phyloP scores from a whole-genome alignment of 1,284 basidiomycete genomes.

The Boletus smithii region DNA sequence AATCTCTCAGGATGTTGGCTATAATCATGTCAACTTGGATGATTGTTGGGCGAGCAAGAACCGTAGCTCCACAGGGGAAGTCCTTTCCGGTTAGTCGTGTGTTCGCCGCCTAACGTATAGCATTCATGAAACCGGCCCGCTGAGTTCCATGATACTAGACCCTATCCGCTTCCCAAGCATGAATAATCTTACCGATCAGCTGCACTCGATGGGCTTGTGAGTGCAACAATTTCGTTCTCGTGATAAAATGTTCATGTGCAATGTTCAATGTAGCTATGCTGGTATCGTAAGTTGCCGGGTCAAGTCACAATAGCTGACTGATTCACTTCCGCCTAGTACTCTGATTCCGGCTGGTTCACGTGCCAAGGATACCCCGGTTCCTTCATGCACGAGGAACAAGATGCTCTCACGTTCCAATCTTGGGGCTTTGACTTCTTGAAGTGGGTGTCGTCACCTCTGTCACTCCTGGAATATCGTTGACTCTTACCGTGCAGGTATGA shows the following conservation, averaged over 20 bases:
- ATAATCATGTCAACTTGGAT: slow-evolving; percentile 54
- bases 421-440: slow-evolving; percentile 62
- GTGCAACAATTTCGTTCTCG: slow-evolving; percentile 13
- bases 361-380: slow-evolving; percentile 31
- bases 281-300: slow-evolving; percentile 43
- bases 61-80: slow-evolving; percentile 43
- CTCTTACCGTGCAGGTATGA: slow-evolving; percentile 42
- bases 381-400: slow-evolving; percentile 28
- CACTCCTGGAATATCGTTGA: neutral
- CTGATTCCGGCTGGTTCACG: slow-evolving; percentile 35
- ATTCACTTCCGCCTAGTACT: slow-evolving; percentile 22
- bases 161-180: slow-evolving; percentile 39
- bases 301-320: neutral
- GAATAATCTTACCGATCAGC: slow-evolving; percentile 47
- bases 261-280: slow-evolving; percentile 39
- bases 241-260: slow-evolving; percentile 1
- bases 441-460: slow-evolving; percentile 34
- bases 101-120: slow-evolving; percentile 22
- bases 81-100: slow-evolving; percentile 39
- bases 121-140: slow-evolving; percentile 31
- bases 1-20: slow-evolving; percentile 45
- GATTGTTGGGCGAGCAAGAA: slow-evolving; percentile 56
- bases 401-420: slow-evolving; percentile 34
- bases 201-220: slow-evolving; percentile 53
- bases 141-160: slow-evolving; percentile 12